A percentile compares a stretch with the other conserved stretches of the same genome.
phyloP scores from a whole-genome alignment of 306 rosid species.

The Lathyrus oleraceus region DNA sequence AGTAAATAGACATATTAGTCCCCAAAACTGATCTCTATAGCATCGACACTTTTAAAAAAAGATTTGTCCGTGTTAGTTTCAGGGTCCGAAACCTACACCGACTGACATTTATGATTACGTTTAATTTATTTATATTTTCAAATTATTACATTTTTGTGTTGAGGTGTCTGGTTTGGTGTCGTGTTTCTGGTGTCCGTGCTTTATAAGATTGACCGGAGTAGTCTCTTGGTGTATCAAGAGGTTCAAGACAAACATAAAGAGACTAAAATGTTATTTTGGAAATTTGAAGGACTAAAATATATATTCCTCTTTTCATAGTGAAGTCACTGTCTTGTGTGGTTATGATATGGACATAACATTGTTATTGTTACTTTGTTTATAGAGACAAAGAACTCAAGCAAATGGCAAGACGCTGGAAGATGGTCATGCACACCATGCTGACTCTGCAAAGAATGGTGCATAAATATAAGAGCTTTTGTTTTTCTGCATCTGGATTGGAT shows the following conservation, averaged over 20 bases:
- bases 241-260: neutral
- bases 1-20: too few relatives aligned
- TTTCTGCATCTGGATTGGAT: constrained; percentile 22
- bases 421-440: constrained; percentile 61
- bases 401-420: constrained; percentile 85
- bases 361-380: constrained; percentile 45
- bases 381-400: constrained; percentile 93
- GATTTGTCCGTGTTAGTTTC: too few relatives aligned
- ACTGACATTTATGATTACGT: too few relatives aligned
- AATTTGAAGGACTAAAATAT: neutral
- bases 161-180: too few relatives aligned
- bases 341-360: constrained; percentile 35
- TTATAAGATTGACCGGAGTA: too few relatives aligned
- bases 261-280: too few relatives aligned
- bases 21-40: too few relatives aligned
- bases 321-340: constrained; percentile 30
- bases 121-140: too few relatives aligned
- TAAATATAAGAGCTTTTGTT: constrained; percentile 42
- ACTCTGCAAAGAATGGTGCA: constrained; percentile 73
- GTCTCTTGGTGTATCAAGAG: neutral
- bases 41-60: too few relatives aligned
- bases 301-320: neutral
- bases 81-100: too few relatives aligned
- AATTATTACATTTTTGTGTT: too few relatives aligned
- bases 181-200: too few relatives aligned